Base-by-base conservation (phyloP, 1,284 basidiomycete species). In the Boletus smithii region DNA sequence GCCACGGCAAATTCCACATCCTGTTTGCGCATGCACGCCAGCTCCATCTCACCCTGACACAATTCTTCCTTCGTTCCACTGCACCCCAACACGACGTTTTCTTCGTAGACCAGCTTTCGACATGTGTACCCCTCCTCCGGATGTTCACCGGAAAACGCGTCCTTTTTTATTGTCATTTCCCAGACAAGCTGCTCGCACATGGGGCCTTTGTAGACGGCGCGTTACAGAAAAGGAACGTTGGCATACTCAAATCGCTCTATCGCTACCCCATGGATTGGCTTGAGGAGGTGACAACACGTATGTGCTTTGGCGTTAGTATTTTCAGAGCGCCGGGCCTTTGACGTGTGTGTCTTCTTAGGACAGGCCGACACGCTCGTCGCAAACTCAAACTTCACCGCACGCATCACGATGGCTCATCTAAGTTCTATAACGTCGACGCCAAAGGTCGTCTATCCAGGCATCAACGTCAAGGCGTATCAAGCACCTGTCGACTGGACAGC, bases 151-250 rank as follows among this genome's bases (percentile, higher is more conserved):
- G 75, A 10, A 90, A 81, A 9, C 81, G 91, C 1, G 88, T 97
- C 20, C 83, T 99, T 14, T 99, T 97, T 70, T 99, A 99, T 68
- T 97, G 94, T 60, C 95, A 99, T 67, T 99, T 98, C 61, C 95
- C 97, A 0, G 94, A 97, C 70, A 93, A 95, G 65, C 73, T 97
- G 0, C 76, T 97, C n/a, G 78, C 91, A 42, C 74, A 83, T 65
- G 91, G 90, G 2, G 81, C 80, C 17, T 89, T 85, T 54, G 76
- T 84, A 3, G 83, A 85, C 44, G 83, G 64, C 10, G 59, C 57
- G 17, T 54, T 66, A 27, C 61, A 39, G 44, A 72, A 60, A 59
- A 75, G 62, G 39, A 68, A 70, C 10, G 69, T 68, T 0, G 66
- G 78, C 4, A 29, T 85, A 6, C 53, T 93, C 48, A 91, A 92